Evolutionary conservation across 1,284 basidiomycete species (phyloP), one percentile per base, ranked within the genome.

Genomic region (Ceratobasidium sp.): DNA sequence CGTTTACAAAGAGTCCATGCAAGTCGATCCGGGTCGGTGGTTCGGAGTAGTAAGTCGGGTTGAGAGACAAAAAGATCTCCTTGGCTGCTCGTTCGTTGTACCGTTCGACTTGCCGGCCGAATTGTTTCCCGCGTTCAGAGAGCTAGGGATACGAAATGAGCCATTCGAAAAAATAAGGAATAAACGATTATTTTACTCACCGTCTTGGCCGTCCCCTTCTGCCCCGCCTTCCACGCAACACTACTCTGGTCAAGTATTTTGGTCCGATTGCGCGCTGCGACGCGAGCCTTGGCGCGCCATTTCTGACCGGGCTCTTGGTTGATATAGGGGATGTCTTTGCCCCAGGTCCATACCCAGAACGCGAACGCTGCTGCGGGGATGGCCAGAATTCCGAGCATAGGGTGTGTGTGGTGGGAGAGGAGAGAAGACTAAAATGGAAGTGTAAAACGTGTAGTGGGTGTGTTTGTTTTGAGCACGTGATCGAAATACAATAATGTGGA

Each of bases 271-370:
- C 61, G 71, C 38, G 61, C 61, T 4, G 71, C 44, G 46, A 52
- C 61, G 46, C 61, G 59, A 40, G 71, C 71, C 28, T 75, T 65
- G 26, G 46, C 62, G 26, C 73, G 46, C 73, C 73, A 66, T 66
- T 44, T 54, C 38, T 65, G 46, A 26, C 73, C 73, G 6, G 62
- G 73, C 26, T 66, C 46, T 50, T 75, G 62, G 73, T 65, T 66
- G 73, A 75, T 64, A 44, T 65, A 75, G 48, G 73, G 73, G 28
- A 44, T 65, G 1, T 40, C 62, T 56, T 66, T 66, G 62, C 38
- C 73, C 73, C 61, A 75, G 20, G 73, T 75, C 73, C 73, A 75
- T 13, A 75, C 73, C 62, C 62, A 75, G 23, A 75, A 75, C 15
- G 62, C 48, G 40, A 75, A 65, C n/a, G 73, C 73, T 23, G 38